Base-by-base conservation (phyloP, 257 asterid genomes). In the Hygrophila difformis region DNA sequence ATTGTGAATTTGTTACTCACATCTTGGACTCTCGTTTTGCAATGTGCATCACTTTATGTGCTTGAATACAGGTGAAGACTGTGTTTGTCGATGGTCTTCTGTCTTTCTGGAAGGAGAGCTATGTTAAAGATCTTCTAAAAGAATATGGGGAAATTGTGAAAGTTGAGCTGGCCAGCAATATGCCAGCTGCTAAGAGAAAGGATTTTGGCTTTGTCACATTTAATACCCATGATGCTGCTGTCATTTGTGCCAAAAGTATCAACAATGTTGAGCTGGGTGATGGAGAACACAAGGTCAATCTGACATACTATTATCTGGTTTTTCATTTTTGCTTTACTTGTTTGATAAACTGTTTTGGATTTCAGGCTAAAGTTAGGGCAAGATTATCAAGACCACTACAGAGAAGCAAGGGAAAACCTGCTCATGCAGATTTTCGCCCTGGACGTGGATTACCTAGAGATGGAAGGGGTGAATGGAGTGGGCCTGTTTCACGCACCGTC, bases 161-260 rank as follows among this genome's bases (percentile, higher is more conserved):
- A 38, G 72, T 86, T 67, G 95, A 86, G 77, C 95, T 91, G 57
- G 97, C 97, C 28, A 80, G 95, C 23, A 83, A 91, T 60, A 91
- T 91, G 99, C 94, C 99, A 48, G 76, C 99, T 6, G 99, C 99
- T 36, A 81, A 82, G 81, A 76, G 99, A 69, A 91, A 76, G 71
- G 99, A 91, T 68, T 91, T 91, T 53, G 99, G 99, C 51, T 91
- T 91, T 47, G 97, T 91, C 17, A 76, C 94, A 4, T 91, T 91
- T 57, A 84, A 69, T 59, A 61, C 77, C 53, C 99, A 91, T 55
- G 97, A 91, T 49, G 85, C 95, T 26, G 99, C 97, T 12, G 82
- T 86, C 22, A 69, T 73, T 39, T 91, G 99, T 51, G 95, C 94
- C 29, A 87, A 87, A 72, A 62, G 75, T 66, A 91, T 91, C 63